A percentile compares a stretch with the other conserved stretches of the same genome.
Evolutionary conservation across 257 asterid species (phyloP).

Genomic region (Jacaranda copaia): DNA sequence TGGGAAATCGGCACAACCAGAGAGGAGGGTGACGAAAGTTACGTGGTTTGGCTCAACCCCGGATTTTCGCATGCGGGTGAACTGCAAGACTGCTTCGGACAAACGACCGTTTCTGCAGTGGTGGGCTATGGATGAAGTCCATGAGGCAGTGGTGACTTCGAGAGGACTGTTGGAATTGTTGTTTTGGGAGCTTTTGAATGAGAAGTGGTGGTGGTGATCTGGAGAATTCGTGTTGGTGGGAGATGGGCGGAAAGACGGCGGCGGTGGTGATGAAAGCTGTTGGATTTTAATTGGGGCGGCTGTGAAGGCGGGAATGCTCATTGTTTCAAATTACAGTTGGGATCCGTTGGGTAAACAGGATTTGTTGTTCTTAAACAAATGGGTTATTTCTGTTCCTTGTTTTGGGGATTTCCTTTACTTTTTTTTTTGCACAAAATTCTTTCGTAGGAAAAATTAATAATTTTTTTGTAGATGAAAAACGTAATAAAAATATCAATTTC

Average conservation of each 20-base stretch:
- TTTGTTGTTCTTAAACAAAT: background rate
- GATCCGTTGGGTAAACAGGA: background rate
- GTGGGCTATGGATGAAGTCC: constrained; percentile 76
- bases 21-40: constrained; percentile 68
- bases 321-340: constrained; percentile 46
- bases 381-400: background rate
- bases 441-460: no score
- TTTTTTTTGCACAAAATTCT: no score
- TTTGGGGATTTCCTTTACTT: no score
- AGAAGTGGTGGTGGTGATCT: constrained; percentile 26
- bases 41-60: constrained; percentile 65
- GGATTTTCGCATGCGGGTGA: constrained; percentile 61
- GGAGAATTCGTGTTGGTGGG: constrained; percentile 23
- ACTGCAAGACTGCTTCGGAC: constrained; percentile 53
- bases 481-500: no score
- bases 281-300: constrained; percentile 32
- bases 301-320: constrained; percentile 56
- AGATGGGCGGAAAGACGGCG: constrained; percentile 31
- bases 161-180: constrained; percentile 11
- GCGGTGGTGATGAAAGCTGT: constrained; percentile 33
- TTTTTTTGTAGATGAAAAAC: no score
- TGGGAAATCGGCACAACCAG: constrained; percentile 74
- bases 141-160: constrained; percentile 58
- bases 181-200: constrained; percentile 32
- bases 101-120: constrained; percentile 70